A percentile compares a stretch with the other conserved stretches of the same genome.
Evolutionary conservation across 1,284 basidiomycete species (phyloP).

Genomic region (Puccinia polysora): DNA sequence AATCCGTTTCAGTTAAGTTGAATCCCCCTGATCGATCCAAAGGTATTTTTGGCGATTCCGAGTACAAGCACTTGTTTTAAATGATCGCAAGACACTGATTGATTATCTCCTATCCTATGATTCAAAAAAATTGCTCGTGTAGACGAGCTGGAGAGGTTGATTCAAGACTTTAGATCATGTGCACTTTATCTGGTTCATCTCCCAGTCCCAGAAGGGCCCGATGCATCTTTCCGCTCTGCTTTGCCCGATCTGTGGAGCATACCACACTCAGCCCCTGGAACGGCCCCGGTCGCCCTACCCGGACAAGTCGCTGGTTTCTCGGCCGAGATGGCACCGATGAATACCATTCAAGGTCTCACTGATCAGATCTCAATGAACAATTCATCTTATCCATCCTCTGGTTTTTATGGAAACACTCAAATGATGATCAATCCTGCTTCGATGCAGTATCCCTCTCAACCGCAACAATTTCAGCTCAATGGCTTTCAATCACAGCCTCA

Average conservation of each 20-base stretch:
- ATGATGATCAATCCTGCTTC: constrained; percentile 3
- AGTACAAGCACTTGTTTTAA: neutral
- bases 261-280: constrained; percentile 37
- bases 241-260: constrained; percentile 43
- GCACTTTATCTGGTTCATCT: constrained; percentile 43
- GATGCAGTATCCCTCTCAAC: constrained; percentile 12
- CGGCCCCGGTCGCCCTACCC: constrained; percentile 30
- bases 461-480: constrained; percentile 8
- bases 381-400: neutral
- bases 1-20: constrained; percentile 40
- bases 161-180: constrained; percentile 41
- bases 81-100: neutral
- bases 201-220: constrained; percentile 37
- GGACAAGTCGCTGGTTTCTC: constrained; percentile 41
- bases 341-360: constrained; percentile 35
- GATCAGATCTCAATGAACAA: constrained; percentile 33
- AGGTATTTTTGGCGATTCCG: neutral
- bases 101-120: neutral
- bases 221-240: constrained; percentile 40
- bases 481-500: constrained; percentile 25
- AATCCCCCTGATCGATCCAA: neutral
- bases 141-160: constrained; percentile 38
- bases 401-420: constrained; percentile 19
- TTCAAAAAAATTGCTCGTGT: neutral
- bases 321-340: constrained; percentile 29